phyloP scores from a whole-genome alignment of 352 stramenopile genomes.

The Phytopythium aichiense region DNA sequence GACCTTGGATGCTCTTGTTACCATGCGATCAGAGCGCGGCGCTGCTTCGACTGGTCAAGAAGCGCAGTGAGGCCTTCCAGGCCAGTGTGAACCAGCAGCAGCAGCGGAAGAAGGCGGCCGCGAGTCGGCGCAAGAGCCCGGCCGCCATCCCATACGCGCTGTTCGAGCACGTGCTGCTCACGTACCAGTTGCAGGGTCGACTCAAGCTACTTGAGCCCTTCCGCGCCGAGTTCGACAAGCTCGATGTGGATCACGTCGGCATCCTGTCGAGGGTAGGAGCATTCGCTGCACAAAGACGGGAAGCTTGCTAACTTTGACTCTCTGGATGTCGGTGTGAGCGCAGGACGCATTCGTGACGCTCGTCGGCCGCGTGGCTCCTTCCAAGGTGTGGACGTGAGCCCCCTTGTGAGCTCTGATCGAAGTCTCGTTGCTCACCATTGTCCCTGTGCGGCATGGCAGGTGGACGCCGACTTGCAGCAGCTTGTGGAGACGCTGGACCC shows the following conservation, averaged over 20 bases:
- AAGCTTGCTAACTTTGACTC: not conserved
- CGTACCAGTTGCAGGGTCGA: slow-evolving; percentile 66
- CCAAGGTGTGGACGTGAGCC: slow-evolving; percentile 23
- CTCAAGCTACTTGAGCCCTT: slow-evolving; percentile 62
- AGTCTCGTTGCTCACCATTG: not conserved
- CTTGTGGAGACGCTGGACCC: slow-evolving; percentile 59
- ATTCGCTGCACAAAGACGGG: not conserved
- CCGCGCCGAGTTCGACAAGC: slow-evolving; percentile 34
- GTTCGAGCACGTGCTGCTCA: slow-evolving; percentile 70
- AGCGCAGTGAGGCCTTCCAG: slow-evolving; percentile 33
- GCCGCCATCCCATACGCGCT: slow-evolving; percentile 37
- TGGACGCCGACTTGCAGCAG: slow-evolving; percentile 29
- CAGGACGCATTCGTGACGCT: slow-evolving; percentile 36
- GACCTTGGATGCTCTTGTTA: slow-evolving; percentile 2
- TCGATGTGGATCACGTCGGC: slow-evolving; percentile 53
- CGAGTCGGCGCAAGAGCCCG: slow-evolving; percentile 11
- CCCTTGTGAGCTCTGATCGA: not conserved
- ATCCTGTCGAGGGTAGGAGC: slow-evolving; percentile 39
- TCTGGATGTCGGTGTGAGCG: not conserved
- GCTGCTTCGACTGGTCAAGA: slow-evolving; percentile 38
- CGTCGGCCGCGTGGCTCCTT: slow-evolving; percentile 25
- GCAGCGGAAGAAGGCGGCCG: slow-evolving; percentile 10
- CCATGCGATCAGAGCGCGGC: slow-evolving; percentile 30
- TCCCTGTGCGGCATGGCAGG: slow-evolving; percentile 7
- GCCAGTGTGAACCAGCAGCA: slow-evolving; percentile 1